Conservation (phyloP, 2,329 filamentous ascomycete genomes). For the Periconia sp. region DNA sequence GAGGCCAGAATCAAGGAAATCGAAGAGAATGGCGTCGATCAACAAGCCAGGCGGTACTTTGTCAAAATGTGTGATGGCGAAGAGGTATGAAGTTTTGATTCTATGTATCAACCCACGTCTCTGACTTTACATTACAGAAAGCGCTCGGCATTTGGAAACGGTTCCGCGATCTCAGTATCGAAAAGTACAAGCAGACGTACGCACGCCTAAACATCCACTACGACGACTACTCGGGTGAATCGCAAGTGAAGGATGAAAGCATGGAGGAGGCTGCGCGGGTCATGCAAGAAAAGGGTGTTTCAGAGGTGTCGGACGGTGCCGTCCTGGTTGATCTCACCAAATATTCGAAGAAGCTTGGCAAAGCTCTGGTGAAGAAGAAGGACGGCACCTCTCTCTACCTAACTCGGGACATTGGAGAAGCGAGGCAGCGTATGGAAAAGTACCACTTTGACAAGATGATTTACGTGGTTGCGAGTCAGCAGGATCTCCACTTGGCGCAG, state of each 20-base stretch:
- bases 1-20: constrained; percentile 47
- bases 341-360: constrained; percentile 68
- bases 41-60: constrained; percentile 73
- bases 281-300: constrained; percentile 62
- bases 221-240: constrained; percentile 70
- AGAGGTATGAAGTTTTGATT: constrained; percentile 23
- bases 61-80: constrained; percentile 69
- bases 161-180: constrained; percentile 65
- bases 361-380: constrained; percentile 67
- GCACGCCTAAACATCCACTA: constrained; percentile 66
- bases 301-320: constrained; percentile 66
- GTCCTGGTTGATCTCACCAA: constrained; percentile 71
- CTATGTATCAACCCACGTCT: not conserved
- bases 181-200: constrained; percentile 66
- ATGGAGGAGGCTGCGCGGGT: constrained; percentile 62
- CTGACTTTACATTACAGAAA: constrained; percentile 17
- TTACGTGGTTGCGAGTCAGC: constrained; percentile 66
- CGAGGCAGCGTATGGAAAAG: constrained; percentile 62
- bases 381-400: constrained; percentile 70
- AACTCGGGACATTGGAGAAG: constrained; percentile 69
- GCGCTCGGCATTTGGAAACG: constrained; percentile 64
- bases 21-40: constrained; percentile 53
- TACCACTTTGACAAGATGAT: constrained; percentile 70
- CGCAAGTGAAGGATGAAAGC: constrained; percentile 63
- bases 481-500: constrained; percentile 65